Evolutionary conservation across 192 early-diverging fungal species (phyloP).

Genomic region (Martensiomyces pterosporus): DNA sequence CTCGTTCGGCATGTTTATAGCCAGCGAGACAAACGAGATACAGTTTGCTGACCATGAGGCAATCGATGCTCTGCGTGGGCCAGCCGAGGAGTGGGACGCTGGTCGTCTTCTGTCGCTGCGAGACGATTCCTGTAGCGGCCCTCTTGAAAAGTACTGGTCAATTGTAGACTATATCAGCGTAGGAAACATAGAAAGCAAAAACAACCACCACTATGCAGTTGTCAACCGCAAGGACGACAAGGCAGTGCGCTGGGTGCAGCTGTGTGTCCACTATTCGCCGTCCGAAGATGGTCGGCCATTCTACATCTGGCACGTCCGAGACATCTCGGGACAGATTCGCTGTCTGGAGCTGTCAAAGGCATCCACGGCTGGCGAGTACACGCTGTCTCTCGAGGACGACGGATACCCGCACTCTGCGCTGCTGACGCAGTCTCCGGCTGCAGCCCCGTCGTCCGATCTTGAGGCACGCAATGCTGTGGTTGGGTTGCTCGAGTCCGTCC

Average conservation of each 20-base stretch:
- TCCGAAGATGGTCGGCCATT: conserved; percentile 12
- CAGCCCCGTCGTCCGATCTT: conserved; percentile 10
- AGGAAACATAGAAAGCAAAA: conserved; percentile 2
- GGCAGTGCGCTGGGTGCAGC: conserved; percentile 37
- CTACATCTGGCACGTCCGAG: conserved; percentile 39
- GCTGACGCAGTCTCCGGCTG: conserved; percentile 19
- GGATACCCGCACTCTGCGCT: conserved; percentile 35
- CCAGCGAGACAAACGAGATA: conserved; percentile 19
- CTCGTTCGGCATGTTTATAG: conserved; percentile 34
- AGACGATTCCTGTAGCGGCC: conserved; percentile 18
- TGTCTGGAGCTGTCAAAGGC: conserved; percentile 29
- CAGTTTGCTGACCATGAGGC: conserved; percentile 37
- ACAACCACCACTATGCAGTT: conserved; percentile 35
- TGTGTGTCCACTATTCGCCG: conserved; percentile 24
- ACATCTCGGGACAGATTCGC: conserved; percentile 27
- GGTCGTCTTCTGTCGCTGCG: conserved; percentile 8
- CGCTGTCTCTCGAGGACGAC: conserved; percentile 39
- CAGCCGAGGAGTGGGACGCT: conserved; percentile 32
- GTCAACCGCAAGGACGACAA: conserved; percentile 30
- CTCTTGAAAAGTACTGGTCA: conserved; percentile 22
- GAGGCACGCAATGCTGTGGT: conserved; percentile 15
- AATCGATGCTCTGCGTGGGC: conserved; percentile 35
- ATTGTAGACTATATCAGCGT: conserved; percentile 22
- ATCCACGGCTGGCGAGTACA: conserved; percentile 15
- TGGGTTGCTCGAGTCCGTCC: conserved; percentile 16